Evolutionary conservation across 2,329 filamentous ascomycete genomes (phyloP).

Genomic region (Alternaria conjuncta): DNA sequence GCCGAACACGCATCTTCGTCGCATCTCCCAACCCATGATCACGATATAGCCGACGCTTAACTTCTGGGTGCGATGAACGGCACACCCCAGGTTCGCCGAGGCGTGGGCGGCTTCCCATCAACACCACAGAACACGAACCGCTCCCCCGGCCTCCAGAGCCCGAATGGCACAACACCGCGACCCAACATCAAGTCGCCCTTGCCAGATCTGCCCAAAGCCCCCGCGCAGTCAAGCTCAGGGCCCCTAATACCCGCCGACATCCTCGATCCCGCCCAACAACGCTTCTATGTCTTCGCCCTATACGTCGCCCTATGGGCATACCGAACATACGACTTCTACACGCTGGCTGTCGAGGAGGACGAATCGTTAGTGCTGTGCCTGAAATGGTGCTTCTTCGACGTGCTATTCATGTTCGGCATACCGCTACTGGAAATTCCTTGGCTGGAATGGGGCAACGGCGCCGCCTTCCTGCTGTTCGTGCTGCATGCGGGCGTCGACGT

Average conservation of each 20-base stretch:
- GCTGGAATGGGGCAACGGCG: constrained; percentile 86
- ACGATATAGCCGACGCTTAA: constrained; percentile 19
- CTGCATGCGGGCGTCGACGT: constrained; percentile 76
- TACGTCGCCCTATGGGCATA: constrained; percentile 79
- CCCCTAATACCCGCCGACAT: constrained; percentile 82
- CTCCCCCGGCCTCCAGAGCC: constrained; percentile 34
- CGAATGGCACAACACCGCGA: constrained; percentile 31
- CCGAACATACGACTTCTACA: constrained; percentile 86
- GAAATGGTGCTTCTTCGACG: constrained; percentile 92
- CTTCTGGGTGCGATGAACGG: constrained; percentile 74
- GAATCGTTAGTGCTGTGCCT: constrained; percentile 89
- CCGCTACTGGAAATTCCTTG: constrained; percentile 92
- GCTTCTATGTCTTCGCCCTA: constrained; percentile 82
- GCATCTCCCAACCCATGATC: constrained; percentile 24
- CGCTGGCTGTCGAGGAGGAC: constrained; percentile 78
- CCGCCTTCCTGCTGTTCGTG: constrained; percentile 73
- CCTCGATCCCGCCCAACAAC: constrained; percentile 88
- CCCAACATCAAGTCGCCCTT: constrained; percentile 45
- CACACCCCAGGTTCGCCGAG: constrained; percentile 74
- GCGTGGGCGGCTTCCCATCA: constrained; percentile 76
- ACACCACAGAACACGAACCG: constrained; percentile 64
- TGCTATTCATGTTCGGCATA: constrained; percentile 83
- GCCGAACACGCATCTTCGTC: background rate
- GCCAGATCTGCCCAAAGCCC: constrained; percentile 39
- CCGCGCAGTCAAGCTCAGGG: constrained; percentile 34